Evolutionary conservation across 202 grass and related monocot species (phyloP), one percentile per base, ranked within the genome.

Genomic region (Dendrocalamus latiflorus): DNA sequence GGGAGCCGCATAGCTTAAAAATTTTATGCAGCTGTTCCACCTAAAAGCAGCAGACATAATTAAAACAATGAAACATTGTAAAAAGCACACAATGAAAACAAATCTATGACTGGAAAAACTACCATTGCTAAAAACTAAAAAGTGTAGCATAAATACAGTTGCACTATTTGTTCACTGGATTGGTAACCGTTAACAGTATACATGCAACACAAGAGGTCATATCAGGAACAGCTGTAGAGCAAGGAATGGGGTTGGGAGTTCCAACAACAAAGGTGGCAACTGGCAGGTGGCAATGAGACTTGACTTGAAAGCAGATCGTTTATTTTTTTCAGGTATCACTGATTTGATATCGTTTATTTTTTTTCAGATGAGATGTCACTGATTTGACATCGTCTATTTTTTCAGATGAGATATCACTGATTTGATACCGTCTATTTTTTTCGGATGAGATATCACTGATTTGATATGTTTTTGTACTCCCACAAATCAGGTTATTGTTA

Each of bases 11-110:
- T 50, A 97, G 66, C 81, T 97, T 97, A 93, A 97, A 97, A 84
- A 97, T 93, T 81, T 97, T 97, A 93, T 97, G 94, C 72, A 97
- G 83, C 54, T 97, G 94, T 79, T 97, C 94, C 89, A 97, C 94
- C 94, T 97, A 79, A 59, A 75, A 69, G 75, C 76, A 20, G n/a
- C 22, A 72, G 22, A 76, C 17, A 65, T 25, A 45, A 72, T 81
- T 36, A 72, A 79, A 70, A 75, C 36, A 70, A 28, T 6, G 6
- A 56, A 56, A 73, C 12, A 72, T 17, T n/a, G 33, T 30, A 24
- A 81, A 8, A 28, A 63, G 20, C 22, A 37, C 36, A 59, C 12
- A 39, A 80, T 48, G 14, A 51, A 67, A 43, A 70, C 64, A 75
- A 37, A 51, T 47, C 18, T 81, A 2, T 45, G 16, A 6, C 17